Evolutionary conservation across 169 alveolate species (phyloP), one percentile per base, ranked within the genome.

Genomic region (Plasmodium vivax): DNA sequence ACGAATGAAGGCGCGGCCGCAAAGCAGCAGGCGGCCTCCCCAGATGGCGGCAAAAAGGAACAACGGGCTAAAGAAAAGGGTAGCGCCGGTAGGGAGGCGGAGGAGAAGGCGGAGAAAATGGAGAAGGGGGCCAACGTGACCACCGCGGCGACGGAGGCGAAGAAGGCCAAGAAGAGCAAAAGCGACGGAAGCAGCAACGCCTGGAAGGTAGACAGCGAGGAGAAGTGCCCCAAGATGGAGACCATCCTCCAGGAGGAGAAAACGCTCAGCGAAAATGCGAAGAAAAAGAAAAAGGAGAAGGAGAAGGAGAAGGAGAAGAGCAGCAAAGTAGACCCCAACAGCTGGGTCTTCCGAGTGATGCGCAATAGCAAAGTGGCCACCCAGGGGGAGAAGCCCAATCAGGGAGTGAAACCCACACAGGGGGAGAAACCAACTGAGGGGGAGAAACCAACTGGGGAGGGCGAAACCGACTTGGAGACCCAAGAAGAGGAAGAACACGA

Each of bases 301-400:
- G n/a, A n/a, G n/a, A 85, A 85, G 72, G 80, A 56, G 75, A 85
- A 54, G 62, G 75, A 62, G 4, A 62, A 62, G 36, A 62, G 34
- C 36, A 62, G 43, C 51, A 85, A 75, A 30, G 72, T 85, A 1
- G 93, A 85, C 6, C 93, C 84, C n/a, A 74, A 85, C 68, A 85
- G 93, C 81, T 85, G 93, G 93, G 93, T 85, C 4, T 85, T 77
- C 16, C 54, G 85, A 74, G 93, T 85, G 41, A 85, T 85, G 93
- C 74, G 75, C 30, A 85, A 75, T 85, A 45, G 75, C 30, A 45
- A 47, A 75, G 30, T 12, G 4, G 12, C 12, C 14, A 75, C 4
- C 45, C 2, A 30, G 10, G 38, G 38, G 14, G 93, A 75, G 1
- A 51, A n/a, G n/a, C n/a, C n/a, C n/a, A n/a, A n/a, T n/a, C n/a